phyloP scores from a whole-genome alignment of 306 rosid genomes.

The Boehmeria nivea region DNA sequence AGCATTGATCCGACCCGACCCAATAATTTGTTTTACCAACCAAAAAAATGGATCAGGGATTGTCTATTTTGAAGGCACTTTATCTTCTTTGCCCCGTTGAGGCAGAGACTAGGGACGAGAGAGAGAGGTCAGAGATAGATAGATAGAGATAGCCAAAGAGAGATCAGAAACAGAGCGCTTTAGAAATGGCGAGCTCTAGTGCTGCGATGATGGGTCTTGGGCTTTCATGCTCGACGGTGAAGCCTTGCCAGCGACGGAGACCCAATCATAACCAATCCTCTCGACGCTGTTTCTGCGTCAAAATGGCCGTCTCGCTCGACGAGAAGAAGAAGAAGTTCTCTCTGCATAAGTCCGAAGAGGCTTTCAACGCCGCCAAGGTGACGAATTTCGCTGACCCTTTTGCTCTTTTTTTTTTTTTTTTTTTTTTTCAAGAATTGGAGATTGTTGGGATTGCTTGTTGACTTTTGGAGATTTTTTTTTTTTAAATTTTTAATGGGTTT shows the following conservation, averaged over 20 bases:
- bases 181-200: constrained; percentile 40
- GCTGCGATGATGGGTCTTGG: constrained; percentile 36
- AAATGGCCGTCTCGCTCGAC: constrained; percentile 73
- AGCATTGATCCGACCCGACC: too few species aligned
- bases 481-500: background rate
- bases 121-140: too few species aligned
- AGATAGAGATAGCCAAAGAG: background rate
- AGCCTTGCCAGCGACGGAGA: constrained; percentile 25
- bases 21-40: too few species aligned
- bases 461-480: background rate
- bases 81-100: too few species aligned
- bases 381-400: too few species aligned
- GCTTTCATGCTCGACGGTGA: constrained; percentile 29
- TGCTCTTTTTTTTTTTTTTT: background rate
- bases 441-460: background rate
- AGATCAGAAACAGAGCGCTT: background rate
- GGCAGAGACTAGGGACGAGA: too few species aligned
- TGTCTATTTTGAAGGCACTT: too few species aligned
- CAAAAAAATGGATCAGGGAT: too few species aligned
- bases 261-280: constrained; percentile 22
- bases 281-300: constrained; percentile 28
- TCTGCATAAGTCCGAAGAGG: constrained; percentile 77
- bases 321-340: constrained; percentile 58
- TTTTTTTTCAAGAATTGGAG: background rate
- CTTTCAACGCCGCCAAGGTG: constrained; percentile 87